Evolutionary conservation across 2,329 filamentous ascomycete species (phyloP).

Genomic region (Fusarium sambucinum): DNA sequence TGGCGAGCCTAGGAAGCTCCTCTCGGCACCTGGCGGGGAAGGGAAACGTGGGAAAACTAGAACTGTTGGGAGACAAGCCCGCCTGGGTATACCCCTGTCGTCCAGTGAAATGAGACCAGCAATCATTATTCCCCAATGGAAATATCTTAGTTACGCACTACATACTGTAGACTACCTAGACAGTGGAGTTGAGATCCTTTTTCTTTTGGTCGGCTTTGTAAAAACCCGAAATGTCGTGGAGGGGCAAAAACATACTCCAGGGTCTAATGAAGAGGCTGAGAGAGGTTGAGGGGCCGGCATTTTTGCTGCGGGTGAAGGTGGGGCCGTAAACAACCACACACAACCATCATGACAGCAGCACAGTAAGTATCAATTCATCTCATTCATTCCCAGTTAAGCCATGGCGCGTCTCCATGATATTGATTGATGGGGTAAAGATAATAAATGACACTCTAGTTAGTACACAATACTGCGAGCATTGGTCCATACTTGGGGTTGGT

Average conservation of each 20-base stretch:
- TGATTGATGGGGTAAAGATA: slow-evolving; percentile 26
- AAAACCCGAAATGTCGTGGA: slow-evolving; percentile 31
- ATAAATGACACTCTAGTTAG: slow-evolving; percentile 20
- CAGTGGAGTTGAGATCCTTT: background rate
- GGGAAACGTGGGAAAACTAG: slow-evolving; percentile 43
- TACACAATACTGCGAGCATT: slow-evolving; percentile 11
- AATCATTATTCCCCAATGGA: slow-evolving; percentile 42
- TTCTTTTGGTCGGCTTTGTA: slow-evolving; percentile 16
- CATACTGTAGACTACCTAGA: background rate
- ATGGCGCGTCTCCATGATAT: slow-evolving; percentile 19
- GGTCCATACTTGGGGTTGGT: slow-evolving; percentile 17
- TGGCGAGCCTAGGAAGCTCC: slow-evolving; percentile 44
- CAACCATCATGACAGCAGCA: slow-evolving; percentile 7
- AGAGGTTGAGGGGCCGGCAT: slow-evolving; percentile 37
- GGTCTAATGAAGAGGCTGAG: slow-evolving; percentile 1
- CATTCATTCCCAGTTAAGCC: slow-evolving; percentile 27
- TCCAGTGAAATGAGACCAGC: slow-evolving; percentile 14
- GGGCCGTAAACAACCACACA: slow-evolving; percentile 13
- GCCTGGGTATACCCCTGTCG: slow-evolving; percentile 30
- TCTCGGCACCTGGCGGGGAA: slow-evolving; percentile 45
- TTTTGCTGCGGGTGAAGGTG: slow-evolving; percentile 25
- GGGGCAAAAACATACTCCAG: slow-evolving; percentile 1
- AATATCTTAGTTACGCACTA: slow-evolving; percentile 16
- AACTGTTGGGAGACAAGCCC: slow-evolving; percentile 49
- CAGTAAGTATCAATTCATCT: background rate